Base-by-base conservation (phyloP, 768 basidiomycete genomes). In the Antrodiella citrinella region DNA sequence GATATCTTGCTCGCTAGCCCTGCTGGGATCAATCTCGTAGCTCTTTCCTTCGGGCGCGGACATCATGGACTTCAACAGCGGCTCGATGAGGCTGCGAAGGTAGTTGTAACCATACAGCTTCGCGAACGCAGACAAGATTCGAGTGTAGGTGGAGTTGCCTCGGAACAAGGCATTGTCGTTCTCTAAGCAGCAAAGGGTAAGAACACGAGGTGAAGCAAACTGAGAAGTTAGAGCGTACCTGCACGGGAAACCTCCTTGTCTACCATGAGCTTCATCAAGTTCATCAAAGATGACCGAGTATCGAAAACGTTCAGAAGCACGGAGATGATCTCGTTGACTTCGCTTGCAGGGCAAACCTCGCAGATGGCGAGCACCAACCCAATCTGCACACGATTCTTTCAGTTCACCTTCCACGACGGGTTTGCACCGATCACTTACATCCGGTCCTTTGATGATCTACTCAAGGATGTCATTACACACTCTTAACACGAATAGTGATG, bases 21-120 rank as follows among this genome's bases (percentile, higher is more conserved):
- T 80, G 45, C 69, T 65, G 45, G 90, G 86, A 64, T 94, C 89
- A 26, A 94, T 69, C 52, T 90, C 86, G 61, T 86, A 92, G 1
- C 80, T 79, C 50, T 80, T 80, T 9, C 84, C 89, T 4, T 79
- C 62, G 2, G 91, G 88, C 66, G 88, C 76, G 4, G 77, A 71
- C 4, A 75, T 66, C 77, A 96, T 86, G 19, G 77, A 78, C 55
- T 83, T 77, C 54, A 96, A 75, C 24, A 95, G 72, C 2, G 91
- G 90, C 40, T 76, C 71, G 43, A 95, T 77, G 20, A 94, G 73
- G 42, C 75, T 79, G 18, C 92, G 78, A n/a, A 96, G 71, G 64
- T 95, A 96, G 51, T 84, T 82, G 65, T 95, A 96, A 3, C 93
- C 94, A 53, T 93, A 90, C n/a, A 86, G 80, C 61, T 76, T 82